Base-by-base conservation (phyloP, 305 asterid species). In the Ilex paraguariensis region DNA sequence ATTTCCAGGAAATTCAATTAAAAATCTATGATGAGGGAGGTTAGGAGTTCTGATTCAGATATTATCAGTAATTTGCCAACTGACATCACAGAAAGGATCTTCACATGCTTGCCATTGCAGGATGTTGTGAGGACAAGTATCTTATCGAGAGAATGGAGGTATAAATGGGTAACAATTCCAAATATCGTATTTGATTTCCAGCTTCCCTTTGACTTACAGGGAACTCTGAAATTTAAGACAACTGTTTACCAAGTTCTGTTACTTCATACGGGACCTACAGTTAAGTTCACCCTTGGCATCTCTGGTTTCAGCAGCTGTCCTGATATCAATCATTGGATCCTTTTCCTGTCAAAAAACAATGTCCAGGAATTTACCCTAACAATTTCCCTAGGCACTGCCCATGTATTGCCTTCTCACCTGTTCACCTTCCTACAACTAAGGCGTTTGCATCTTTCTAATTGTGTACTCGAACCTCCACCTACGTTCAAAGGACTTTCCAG, bases 401-500 rank as follows among this genome's bases (percentile, higher is more conserved):
- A 36, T 36, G 28, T 21, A 21, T 21, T 21, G 28, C 28, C 28
- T 21, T 21, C 28, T 21, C 28, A 21, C 28, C 28, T 21, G 28
- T 21, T 21, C 28, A 21, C 28, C 28, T 21, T 21, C 28, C 28
- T 21, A 21, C 28, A 21, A 21, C 28, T 21, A 21, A 21, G 28
- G 28, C 28, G 28, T 21, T 21, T 21, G 28, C 28, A 21, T 21
- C 28, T 21, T 21, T 21, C 1, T 21, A 21, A 21, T 21, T 66
- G 48, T 17, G 7, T 59, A 32, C 75, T 79, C 46, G 76, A 81
- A 46, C 81, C 82, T 6, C 61, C 71, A 6, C 64, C 64, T 0
- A 77, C 65, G 32, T 83, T 83, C 62, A 72, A 79, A 65, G 90
- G 85, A 42, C 81, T 79, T 48, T 15, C 54, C 65, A 81, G 79